Evolutionary conservation across 2,329 filamentous ascomycete genomes (phyloP).

Genomic region (Colletotrichum sublineola): DNA sequence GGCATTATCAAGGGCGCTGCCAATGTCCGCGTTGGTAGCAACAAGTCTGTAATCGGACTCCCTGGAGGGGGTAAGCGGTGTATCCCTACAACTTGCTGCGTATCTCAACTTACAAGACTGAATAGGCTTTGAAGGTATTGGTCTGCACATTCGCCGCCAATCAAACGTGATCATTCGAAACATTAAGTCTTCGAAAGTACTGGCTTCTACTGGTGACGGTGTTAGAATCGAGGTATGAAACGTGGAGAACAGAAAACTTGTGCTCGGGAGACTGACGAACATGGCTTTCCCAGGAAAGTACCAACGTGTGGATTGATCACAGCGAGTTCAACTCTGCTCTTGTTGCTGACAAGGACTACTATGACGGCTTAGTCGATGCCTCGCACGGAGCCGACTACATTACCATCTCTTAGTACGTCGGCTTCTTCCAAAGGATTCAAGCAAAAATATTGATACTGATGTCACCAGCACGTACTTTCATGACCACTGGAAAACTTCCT

Average conservation of each 20-base stretch:
- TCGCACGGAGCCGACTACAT: slow-evolving; percentile 59
- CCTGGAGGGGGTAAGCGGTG: slow-evolving; percentile 40
- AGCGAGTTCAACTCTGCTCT: slow-evolving; percentile 56
- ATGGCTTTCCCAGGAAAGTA: slow-evolving; percentile 60
- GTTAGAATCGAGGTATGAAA: slow-evolving; percentile 47
- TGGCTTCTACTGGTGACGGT: slow-evolving; percentile 56
- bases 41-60: slow-evolving; percentile 59
- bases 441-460: background rate
- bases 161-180: slow-evolving; percentile 71
- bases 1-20: slow-evolving; percentile 54
- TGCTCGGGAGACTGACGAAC: slow-evolving; percentile 56
- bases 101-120: background rate
- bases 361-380: slow-evolving; percentile 60
- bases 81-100: accelerated
- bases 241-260: accelerated
- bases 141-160: slow-evolving; percentile 57
- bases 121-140: slow-evolving; percentile 49
- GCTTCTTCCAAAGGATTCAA: background rate
- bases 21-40: slow-evolving; percentile 56
- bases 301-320: slow-evolving; percentile 64
- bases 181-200: slow-evolving; percentile 59
- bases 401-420: slow-evolving; percentile 52
- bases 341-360: slow-evolving; percentile 56
- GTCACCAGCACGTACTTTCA: slow-evolving; percentile 54
- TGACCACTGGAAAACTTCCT: slow-evolving; percentile 71